These are phyloP conservation scores for Tritrichomonas foetus DNA, from an alignment of 208 protist genomes.

Conservation along the genomic window DNA sequence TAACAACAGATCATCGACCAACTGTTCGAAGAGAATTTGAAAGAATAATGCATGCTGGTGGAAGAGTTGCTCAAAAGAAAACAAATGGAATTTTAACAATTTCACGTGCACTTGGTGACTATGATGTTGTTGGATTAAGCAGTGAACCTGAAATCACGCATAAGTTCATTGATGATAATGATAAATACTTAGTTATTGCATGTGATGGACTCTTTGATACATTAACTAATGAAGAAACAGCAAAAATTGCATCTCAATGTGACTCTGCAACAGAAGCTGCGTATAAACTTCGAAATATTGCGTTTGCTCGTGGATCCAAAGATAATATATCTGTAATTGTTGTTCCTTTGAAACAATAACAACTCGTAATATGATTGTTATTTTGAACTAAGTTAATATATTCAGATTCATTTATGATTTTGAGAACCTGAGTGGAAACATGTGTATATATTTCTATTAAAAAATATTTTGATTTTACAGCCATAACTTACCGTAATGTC, in stretches of 20 bases:
- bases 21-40: background rate
- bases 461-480: too few species aligned
- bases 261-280: background rate
- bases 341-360: background rate
- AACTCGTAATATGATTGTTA: too few species aligned
- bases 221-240: background rate
- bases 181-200: background rate
- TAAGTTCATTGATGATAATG: background rate
- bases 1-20: background rate
- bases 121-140: background rate
- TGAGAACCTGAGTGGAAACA: too few species aligned
- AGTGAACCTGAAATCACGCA: background rate
- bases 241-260: background rate
- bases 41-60: background rate
- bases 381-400: too few species aligned
- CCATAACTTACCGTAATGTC: too few species aligned
- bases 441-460: too few species aligned
- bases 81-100: background rate
- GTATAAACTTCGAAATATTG: background rate
- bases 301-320: background rate
- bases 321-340: conserved; percentile 11
- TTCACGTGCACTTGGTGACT: background rate
- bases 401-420: too few species aligned
- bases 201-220: background rate
- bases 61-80: background rate